A percentile compares a stretch with the other conserved stretches of the same genome.
phyloP scores from a whole-genome alignment of 441 rosid genomes.

The Gossypium davidsonii region DNA sequence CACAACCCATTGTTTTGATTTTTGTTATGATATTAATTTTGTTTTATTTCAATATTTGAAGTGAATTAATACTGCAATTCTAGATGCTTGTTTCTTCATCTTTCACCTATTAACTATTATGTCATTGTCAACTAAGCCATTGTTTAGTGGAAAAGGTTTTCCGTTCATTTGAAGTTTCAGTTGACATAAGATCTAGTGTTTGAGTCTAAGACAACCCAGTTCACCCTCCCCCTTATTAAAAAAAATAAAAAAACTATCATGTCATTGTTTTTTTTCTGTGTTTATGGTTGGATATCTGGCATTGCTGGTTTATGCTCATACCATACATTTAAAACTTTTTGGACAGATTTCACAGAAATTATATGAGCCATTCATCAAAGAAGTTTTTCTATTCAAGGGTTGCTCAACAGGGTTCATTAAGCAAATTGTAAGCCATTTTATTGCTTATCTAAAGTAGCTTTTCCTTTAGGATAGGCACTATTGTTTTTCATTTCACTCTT shows the following conservation, averaged over 20 bases:
- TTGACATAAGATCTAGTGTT: no score
- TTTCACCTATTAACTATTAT: no score
- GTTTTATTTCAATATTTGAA: no score
- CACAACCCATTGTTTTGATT: neutral
- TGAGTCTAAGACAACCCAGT: no score
- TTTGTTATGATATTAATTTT: no score
- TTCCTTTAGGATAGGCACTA: neutral
- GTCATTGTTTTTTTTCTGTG: neutral
- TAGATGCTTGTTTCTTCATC: no score
- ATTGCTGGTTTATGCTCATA: conserved; percentile 6
- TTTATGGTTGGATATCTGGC: neutral
- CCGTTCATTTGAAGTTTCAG: no score
- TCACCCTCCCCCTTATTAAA: no score
- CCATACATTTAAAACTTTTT: neutral
- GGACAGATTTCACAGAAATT: conserved; percentile 54
- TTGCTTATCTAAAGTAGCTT: neutral
- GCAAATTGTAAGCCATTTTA: conserved; percentile 47
- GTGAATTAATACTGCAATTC: no score
- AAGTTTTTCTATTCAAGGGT: conserved; percentile 47
- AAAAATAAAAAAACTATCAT: no score
- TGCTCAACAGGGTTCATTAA: conserved; percentile 59
- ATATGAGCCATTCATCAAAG: conserved; percentile 50
- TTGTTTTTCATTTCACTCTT: neutral
- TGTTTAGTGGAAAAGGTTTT: no score
- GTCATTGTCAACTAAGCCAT: no score